phyloP scores from a whole-genome alignment of 2,329 filamentous ascomycete genomes.

The Grosmannia clavigera region DNA sequence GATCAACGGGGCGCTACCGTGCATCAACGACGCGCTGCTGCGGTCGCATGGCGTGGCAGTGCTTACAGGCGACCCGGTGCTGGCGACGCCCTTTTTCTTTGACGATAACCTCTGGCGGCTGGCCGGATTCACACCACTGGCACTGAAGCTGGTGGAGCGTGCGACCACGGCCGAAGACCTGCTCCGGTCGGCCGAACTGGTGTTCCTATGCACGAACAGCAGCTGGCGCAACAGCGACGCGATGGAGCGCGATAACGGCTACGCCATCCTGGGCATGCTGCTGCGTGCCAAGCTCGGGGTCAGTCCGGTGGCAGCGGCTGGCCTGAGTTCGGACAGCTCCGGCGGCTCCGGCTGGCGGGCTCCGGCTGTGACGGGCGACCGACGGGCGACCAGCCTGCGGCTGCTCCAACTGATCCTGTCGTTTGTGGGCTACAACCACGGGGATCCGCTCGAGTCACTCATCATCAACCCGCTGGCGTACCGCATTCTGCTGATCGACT shows the following conservation, averaged over 20 bases:
- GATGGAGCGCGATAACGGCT: conserved; percentile 93
- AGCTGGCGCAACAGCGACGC: conserved; percentile 98
- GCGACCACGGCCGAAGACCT: conserved; percentile 59
- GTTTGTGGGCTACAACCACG: conserved; percentile 80
- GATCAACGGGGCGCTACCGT: conserved; percentile 78
- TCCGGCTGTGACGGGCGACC: conserved; percentile 32
- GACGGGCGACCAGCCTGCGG: conserved; percentile 43
- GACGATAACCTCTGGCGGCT: conserved; percentile 90
- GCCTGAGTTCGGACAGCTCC: conserved; percentile 13
- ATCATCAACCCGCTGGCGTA: conserved; percentile 95
- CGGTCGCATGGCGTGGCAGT: conserved; percentile 70
- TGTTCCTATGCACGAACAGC: conserved; percentile 74
- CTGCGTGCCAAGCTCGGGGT: conserved; percentile 70
- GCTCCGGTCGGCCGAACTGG: conserved; percentile 64
- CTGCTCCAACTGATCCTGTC: conserved; percentile 66
- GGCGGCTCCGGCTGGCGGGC: conserved; percentile 23
- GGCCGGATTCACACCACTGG: conserved; percentile 79
- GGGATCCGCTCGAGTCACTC: conserved; percentile 72
- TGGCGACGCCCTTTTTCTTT: conserved; percentile 68
- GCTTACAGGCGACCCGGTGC: conserved; percentile 70
- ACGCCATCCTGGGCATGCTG: conserved; percentile 73
- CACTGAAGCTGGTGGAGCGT: conserved; percentile 71
- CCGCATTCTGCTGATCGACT: conserved; percentile 78
- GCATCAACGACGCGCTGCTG: conserved; percentile 78
- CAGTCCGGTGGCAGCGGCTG: conserved; percentile 19